Conservation (phyloP, 208 protist species). For the Leishmania tarentolae region DNA sequence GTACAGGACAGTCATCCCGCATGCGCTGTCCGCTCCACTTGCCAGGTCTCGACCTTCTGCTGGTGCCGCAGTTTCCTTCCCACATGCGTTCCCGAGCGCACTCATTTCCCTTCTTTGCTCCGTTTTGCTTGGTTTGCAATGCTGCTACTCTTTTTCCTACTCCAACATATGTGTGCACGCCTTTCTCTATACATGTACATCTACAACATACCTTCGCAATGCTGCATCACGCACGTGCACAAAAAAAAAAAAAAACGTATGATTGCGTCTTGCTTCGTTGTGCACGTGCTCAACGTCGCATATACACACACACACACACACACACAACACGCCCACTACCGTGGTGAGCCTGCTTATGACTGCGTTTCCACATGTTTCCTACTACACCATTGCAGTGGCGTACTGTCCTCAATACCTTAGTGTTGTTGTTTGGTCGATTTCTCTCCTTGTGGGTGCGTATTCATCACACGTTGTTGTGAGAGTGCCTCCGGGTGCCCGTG, state of each 20-base stretch:
- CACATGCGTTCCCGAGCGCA: not conserved
- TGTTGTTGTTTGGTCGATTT: not conserved
- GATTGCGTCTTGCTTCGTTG: too few relatives aligned
- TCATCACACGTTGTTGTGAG: not conserved
- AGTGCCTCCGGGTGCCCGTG: not conserved
- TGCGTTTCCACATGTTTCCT: not conserved
- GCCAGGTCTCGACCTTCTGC: not conserved
- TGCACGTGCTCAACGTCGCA: too few relatives aligned
- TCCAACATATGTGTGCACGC: not conserved
- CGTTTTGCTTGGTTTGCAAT: not conserved
- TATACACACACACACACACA: not conserved
- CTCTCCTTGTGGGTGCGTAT: not conserved
- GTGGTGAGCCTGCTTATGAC: not conserved
- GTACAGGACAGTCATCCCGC: not conserved
- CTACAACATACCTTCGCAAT: not conserved
- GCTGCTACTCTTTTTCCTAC: not conserved
- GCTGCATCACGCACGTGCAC: not conserved
- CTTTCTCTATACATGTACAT: not conserved
- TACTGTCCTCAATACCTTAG: not conserved
- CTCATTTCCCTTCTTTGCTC: not conserved
- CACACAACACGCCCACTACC: not conserved
- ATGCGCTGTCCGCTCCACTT: not conserved
- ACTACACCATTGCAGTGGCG: not conserved
- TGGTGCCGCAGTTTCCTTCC: not conserved
- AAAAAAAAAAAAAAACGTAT: too few relatives aligned